Evolutionary conservation across 2,329 filamentous ascomycete genomes (phyloP).

Genomic region (Macrophomina pseudophaseolina): DNA sequence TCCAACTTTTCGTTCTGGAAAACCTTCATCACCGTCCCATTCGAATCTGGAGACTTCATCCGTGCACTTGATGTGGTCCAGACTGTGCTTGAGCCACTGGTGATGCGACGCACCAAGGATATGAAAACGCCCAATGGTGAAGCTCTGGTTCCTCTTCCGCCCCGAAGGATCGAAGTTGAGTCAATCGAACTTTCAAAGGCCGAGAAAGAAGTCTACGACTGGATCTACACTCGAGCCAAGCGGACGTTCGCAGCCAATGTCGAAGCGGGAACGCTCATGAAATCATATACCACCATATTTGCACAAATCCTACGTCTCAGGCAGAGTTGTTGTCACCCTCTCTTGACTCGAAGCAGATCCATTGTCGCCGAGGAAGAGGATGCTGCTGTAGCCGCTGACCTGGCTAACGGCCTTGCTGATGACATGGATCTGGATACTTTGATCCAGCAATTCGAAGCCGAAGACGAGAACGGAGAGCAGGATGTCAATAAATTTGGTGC

Average conservation of each 20-base stretch:
- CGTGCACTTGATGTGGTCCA: conserved; percentile 95
- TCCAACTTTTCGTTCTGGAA: conserved; percentile 99
- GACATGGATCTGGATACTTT: conserved; percentile 94
- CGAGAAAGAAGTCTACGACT: conserved; percentile 90
- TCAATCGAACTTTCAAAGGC: conserved; percentile 82
- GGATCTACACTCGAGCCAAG: conserved; percentile 84
- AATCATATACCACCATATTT: conserved; percentile 96
- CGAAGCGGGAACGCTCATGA: conserved; percentile 89
- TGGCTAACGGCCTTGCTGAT: conserved; percentile 80
- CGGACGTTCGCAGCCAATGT: conserved; percentile 84
- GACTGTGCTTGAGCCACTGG: conserved; percentile 93
- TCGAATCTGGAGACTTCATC: conserved; percentile 93
- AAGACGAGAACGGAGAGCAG: conserved; percentile 58
- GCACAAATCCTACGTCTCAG: conserved; percentile 92
- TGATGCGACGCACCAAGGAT: conserved; percentile 92
- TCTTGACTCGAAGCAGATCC: conserved; percentile 83
- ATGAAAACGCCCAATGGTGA: conserved; percentile 94
- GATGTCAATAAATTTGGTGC: conserved; percentile 78
- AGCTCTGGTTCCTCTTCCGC: conserved; percentile 79
- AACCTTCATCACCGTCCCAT: conserved; percentile 96
- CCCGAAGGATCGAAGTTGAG: conserved; percentile 82
- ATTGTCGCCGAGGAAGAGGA: conserved; percentile 88
- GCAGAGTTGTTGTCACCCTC: conserved; percentile 92
- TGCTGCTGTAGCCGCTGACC: conserved; percentile 76
- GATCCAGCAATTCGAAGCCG: conserved; percentile 80